phyloP scores from a whole-genome alignment of 2,329 filamentous ascomycete species.

The Helicocarpus griseus region DNA sequence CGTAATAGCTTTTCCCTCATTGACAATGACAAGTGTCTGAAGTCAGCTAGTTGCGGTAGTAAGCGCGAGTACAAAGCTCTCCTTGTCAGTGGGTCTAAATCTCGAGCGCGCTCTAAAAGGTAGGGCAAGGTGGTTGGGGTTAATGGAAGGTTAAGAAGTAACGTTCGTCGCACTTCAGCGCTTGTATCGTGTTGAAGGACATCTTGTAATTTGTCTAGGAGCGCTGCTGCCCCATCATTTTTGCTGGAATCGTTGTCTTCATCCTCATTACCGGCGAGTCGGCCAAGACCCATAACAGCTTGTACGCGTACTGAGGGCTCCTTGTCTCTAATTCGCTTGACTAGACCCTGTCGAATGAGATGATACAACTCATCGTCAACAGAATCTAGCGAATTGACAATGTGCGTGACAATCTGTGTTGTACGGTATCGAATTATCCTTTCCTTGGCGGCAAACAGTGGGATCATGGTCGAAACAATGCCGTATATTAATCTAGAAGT shows the following conservation, averaged over 20 bases:
- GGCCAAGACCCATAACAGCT: conserved; percentile 79
- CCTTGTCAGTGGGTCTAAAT: conserved; percentile 75
- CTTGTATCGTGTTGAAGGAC: conserved; percentile 89
- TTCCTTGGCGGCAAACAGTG: conserved; percentile 76
- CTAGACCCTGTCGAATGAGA: conserved; percentile 64
- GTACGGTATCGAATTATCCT: conserved; percentile 84
- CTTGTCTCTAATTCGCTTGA: conserved; percentile 86
- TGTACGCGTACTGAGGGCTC: conserved; percentile 87
- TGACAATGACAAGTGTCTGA: conserved; percentile 81
- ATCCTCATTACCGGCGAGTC: conserved; percentile 65
- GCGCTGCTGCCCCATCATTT: conserved; percentile 54
- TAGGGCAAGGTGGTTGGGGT: conserved; percentile 73
- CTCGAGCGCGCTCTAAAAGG: conserved; percentile 80
- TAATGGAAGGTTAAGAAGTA: conserved; percentile 85
- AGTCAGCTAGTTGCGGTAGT: conserved; percentile 82
- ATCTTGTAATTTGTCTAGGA: conserved; percentile 75
- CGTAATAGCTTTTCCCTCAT: conserved; percentile 92
- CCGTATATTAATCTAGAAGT: conserved; percentile 67
- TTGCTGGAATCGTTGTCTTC: conserved; percentile 61
- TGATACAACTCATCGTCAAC: conserved; percentile 90
- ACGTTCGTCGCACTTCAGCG: conserved; percentile 79
- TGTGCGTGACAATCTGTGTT: conserved; percentile 80
- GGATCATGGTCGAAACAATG: conserved; percentile 63
- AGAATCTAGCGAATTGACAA: conserved; percentile 84
- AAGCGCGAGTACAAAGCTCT: conserved; percentile 79